phyloP scores from a whole-genome alignment of 768 basidiomycete genomes.

The Lentinula edodes region DNA sequence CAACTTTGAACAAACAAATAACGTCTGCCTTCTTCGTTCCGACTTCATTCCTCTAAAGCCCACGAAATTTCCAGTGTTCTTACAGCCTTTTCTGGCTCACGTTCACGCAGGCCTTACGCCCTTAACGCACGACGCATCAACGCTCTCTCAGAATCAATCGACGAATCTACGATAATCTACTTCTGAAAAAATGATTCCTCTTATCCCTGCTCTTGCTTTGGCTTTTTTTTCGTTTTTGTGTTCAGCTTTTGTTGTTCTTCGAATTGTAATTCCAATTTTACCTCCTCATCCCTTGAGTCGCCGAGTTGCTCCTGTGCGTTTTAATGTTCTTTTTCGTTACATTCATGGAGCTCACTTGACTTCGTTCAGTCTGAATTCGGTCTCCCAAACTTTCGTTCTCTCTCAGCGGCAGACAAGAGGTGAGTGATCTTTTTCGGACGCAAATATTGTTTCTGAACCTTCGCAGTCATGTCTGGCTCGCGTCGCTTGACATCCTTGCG shows the following conservation, averaged over 20 bases:
- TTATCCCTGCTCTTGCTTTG: slow-evolving; percentile 60
- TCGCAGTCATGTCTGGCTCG: slow-evolving; percentile 60
- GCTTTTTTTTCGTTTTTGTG: slow-evolving; percentile 67
- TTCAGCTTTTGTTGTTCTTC: slow-evolving; percentile 72
- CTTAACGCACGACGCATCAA: slow-evolving; percentile 33
- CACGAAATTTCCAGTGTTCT: not conserved
- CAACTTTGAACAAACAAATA: not conserved
- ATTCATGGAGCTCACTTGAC: slow-evolving; percentile 13
- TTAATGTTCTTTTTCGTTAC: not conserved
- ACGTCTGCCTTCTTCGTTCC: slow-evolving; percentile 3
- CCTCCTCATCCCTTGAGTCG: slow-evolving; percentile 70
- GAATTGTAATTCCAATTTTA: slow-evolving; percentile 68
- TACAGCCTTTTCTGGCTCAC: not conserved
- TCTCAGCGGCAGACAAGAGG: slow-evolving; percentile 64
- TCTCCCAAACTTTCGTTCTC: slow-evolving; percentile 59
- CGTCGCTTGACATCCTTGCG: slow-evolving; percentile 58
- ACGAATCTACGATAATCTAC: slow-evolving; percentile 10
- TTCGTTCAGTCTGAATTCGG: slow-evolving; percentile 66
- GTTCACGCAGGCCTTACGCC: slow-evolving; percentile 38
- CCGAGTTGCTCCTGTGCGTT: slow-evolving; percentile 66
- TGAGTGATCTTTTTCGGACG: not conserved
- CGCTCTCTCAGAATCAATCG: slow-evolving; percentile 35
- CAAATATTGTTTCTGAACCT: not conserved
- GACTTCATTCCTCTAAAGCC: slow-evolving; percentile 2
- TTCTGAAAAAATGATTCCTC: slow-evolving; percentile 53